A percentile compares a stretch with the other conserved stretches of the same genome.
Conservation (phyloP, 345 rosid species). For the Salix udensis region DNA sequence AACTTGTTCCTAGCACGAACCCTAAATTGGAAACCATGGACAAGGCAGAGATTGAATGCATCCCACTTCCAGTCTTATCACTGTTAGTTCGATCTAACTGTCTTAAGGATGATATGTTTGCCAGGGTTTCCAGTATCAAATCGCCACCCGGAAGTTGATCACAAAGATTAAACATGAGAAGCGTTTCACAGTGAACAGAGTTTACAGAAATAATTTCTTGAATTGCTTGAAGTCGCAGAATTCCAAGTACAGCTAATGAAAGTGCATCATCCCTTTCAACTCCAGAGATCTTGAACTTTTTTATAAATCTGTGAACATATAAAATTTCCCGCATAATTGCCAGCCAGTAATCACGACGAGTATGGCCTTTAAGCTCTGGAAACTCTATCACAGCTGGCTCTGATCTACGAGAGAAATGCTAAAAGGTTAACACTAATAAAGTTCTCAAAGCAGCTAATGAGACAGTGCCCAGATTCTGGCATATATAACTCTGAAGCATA, state of each 20-base stretch:
- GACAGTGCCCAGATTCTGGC: background rate
- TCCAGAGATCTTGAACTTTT: conserved; percentile 59
- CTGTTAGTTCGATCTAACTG: conserved; percentile 43
- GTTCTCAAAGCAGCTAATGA: conserved; percentile 15
- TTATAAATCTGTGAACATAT: conserved; percentile 64
- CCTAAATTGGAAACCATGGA: conserved; percentile 79
- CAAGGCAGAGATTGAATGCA: conserved; percentile 70
- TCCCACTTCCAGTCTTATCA: conserved; percentile 43
- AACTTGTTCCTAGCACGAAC: conserved; percentile 60
- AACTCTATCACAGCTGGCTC: conserved; percentile 87
- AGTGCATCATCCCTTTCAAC: conserved; percentile 67
- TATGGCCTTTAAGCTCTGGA: conserved; percentile 94
- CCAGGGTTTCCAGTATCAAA: conserved; percentile 80
- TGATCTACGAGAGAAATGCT: conserved; percentile 52
- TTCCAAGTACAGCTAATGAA: conserved; percentile 80
- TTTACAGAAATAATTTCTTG: conserved; percentile 53
- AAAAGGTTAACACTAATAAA: conserved; percentile 18
- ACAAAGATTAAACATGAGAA: conserved; percentile 86
- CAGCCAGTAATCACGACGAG: conserved; percentile 92
- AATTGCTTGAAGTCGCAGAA: conserved; percentile 77
- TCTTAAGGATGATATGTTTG: conserved; percentile 57
- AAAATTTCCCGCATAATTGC: conserved; percentile 72
- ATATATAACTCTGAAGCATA: background rate
- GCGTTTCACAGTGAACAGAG: conserved; percentile 40
- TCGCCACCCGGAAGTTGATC: conserved; percentile 98